phyloP scores from a whole-genome alignment of 139 green algal genomes.

The Chlorella sorokiniana region DNA sequence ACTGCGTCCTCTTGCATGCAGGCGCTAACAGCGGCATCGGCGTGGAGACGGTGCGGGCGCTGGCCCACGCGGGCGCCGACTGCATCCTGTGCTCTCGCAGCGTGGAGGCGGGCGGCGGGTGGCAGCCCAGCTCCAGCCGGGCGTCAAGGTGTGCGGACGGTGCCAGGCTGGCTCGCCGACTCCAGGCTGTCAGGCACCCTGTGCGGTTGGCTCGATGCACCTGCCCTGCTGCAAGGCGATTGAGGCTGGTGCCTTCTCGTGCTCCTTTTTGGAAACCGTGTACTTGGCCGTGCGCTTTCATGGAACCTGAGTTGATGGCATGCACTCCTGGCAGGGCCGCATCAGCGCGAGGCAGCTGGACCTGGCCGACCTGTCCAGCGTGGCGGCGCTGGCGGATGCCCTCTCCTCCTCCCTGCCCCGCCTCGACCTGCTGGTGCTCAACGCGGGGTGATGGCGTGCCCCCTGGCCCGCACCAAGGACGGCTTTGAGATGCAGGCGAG shows the following conservation, averaged over 20 bases:
- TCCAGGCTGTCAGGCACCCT: too few relatives aligned
- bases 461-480: slow-evolving; percentile 65
- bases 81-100: slow-evolving; percentile 29
- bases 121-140: slow-evolving; percentile 7
- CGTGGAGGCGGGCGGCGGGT: slow-evolving; percentile 28
- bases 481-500: slow-evolving; percentile 65
- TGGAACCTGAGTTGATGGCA: too few relatives aligned
- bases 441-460: slow-evolving; percentile 76
- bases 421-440: slow-evolving; percentile 82
- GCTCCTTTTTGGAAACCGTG: too few relatives aligned
- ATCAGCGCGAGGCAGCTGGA: slow-evolving; percentile 59
- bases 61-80: slow-evolving; percentile 28
- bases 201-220: too few relatives aligned
- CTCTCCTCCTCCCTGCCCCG: slow-evolving; percentile 46
- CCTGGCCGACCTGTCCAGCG: slow-evolving; percentile 63
- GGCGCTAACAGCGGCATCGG: slow-evolving; percentile 20
- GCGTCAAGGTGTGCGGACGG: slow-evolving; percentile 9
- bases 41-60: slow-evolving; percentile 36
- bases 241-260: too few relatives aligned
- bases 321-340: slow-evolving; percentile 34
- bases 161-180: too few relatives aligned
- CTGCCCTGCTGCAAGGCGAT: too few relatives aligned
- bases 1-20: not conserved
- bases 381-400: slow-evolving; percentile 48
- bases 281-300: too few relatives aligned